phyloP scores from a whole-genome alignment of 2,329 filamentous ascomycete genomes.

The Emergomyces pasteurianus region DNA sequence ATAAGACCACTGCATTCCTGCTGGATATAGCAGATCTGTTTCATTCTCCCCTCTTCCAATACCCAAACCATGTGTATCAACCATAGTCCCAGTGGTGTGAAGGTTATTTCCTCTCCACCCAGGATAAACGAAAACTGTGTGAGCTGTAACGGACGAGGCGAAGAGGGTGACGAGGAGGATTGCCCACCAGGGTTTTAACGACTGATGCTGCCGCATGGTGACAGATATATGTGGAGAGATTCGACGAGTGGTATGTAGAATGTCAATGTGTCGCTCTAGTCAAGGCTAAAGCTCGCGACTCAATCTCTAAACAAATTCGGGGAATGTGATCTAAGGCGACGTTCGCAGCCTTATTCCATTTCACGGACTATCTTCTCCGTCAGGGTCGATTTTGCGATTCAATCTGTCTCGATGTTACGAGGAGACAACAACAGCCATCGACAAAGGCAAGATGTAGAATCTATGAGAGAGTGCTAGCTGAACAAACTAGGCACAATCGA shows the following conservation, averaged over 20 bases:
- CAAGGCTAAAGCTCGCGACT: neutral
- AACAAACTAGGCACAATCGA: neutral
- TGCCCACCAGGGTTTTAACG: conserved; percentile 16
- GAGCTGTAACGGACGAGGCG: conserved; percentile 35
- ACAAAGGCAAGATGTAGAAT: neutral
- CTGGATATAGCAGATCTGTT: conserved; percentile 50
- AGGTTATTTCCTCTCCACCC: conserved; percentile 82
- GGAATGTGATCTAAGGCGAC: too few species aligned
- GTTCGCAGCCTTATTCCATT: neutral
- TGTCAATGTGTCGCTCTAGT: conserved; percentile 1
- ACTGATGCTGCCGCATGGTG: conserved; percentile 20
- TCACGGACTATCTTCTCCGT: neutral
- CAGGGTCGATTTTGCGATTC: neutral
- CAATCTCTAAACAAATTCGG: neutral
- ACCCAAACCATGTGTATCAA: conserved; percentile 34
- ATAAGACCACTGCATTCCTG: conserved; percentile 92
- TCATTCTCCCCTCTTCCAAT: conserved; percentile 34
- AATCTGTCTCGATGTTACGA: neutral
- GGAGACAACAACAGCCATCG: neutral
- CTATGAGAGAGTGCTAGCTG: neutral
- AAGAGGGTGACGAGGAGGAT: conserved; percentile 25
- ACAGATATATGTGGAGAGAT: neutral
- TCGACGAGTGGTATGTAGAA: conserved; percentile 4
- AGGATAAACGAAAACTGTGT: conserved; percentile 76
- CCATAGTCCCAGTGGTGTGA: conserved; percentile 54